Conservation (phyloP, 176 grass and related monocot genomes). For the Raddia distichophylla region DNA sequence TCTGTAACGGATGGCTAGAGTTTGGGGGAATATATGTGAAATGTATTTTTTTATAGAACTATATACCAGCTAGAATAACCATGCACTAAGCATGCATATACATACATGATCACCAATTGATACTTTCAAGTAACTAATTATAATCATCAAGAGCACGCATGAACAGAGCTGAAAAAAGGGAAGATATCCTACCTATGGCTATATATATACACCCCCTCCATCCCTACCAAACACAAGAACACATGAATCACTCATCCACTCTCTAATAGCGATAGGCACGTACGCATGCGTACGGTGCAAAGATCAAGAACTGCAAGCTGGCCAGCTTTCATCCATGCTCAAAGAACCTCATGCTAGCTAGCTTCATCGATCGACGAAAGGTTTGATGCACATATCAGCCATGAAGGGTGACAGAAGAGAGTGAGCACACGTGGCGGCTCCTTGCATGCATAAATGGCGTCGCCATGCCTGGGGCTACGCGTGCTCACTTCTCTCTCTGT, state of each 20-base stretch:
- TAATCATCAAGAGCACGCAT: too few species aligned
- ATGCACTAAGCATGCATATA: too few species aligned
- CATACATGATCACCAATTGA: too few species aligned
- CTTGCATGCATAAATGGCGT: background rate
- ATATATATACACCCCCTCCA: background rate
- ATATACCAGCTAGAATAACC: too few species aligned
- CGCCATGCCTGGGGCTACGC: conserved; percentile 22
- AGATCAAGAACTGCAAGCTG: background rate
- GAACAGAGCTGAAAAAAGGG: too few species aligned
- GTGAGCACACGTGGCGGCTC: conserved; percentile 35
- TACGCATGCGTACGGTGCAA: background rate
- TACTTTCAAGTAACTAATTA: too few species aligned
- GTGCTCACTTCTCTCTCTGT: conserved; percentile 37
- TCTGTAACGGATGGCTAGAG: background rate
- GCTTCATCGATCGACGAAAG: too few species aligned
- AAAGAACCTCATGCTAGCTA: too few species aligned
- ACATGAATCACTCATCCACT: background rate
- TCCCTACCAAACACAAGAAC: background rate
- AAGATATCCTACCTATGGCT: too few species aligned
- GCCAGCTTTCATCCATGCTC: background rate
- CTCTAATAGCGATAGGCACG: background rate
- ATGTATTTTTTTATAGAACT: background rate
- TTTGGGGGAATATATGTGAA: conserved; percentile 17
- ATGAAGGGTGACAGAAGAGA: conserved; percentile 37
- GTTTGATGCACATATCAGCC: background rate